Base-by-base conservation (phyloP, 352 stramenopile genomes). In the Phytophthora pluvialis region DNA sequence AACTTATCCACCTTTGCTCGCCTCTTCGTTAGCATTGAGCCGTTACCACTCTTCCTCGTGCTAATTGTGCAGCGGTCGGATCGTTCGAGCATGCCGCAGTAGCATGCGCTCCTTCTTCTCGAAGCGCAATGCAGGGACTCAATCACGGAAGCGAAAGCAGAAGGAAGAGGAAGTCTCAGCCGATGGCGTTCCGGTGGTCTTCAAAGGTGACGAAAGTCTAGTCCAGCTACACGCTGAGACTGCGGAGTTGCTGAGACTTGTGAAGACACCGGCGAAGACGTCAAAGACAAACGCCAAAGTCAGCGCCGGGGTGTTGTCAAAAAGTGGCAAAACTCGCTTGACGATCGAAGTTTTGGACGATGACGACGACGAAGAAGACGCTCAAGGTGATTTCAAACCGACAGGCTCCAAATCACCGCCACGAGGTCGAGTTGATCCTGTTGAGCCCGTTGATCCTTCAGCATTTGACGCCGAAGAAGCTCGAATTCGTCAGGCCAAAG, bases 271-370 rank as follows among this genome's bases (percentile, higher is more conserved):
- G 2, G 54, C 61, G 10, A 72, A 74, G n/a, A 28, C 47, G 6
- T 5, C 33, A 2, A 59, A 70, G 21, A 78, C 64, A 57, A 73
- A 13, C 33, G 36, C 58, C n/a, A 78, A 66, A 43, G 16, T 71
- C 3, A 64, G 12, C 4, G 51, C 35, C 29, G 49, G 13, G 16
- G 21, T 25, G 3, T 36, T 55, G 26, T 39, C 64, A 5, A 66
- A 64, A 45, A 36, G 44, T 26, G 47, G 36, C 5, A 80, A 89
- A 73, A 54, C 62, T 16, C 66, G 80, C 21, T 60, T 88, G 47
- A 93, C 84, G 1, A 91, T 93, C 40, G 82, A 93, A 63, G 82
- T 93, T 10, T 42, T 91, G 28, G 80, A 91, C 35, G 71, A 83
- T 25, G 74, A 77, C 0, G 67, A 83, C 2, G 63, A 77, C 1